A percentile compares a stretch with the other conserved stretches of the same genome.
These are phyloP conservation scores for Geotrichum candidum DNA, from an alignment of 1,139 yeast species.

Conservation along the genomic window DNA sequence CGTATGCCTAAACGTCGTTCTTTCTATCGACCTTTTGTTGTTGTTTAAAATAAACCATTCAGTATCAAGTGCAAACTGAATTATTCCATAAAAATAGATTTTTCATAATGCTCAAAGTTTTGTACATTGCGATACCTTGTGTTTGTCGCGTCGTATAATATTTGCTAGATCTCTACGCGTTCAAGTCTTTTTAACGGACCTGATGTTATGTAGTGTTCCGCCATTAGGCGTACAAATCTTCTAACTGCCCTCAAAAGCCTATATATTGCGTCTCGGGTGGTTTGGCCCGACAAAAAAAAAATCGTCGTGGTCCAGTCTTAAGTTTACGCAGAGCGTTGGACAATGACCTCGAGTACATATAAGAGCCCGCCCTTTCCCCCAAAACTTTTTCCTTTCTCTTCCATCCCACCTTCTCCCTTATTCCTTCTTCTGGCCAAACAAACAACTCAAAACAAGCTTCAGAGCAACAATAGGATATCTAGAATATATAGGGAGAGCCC, in stretches of 20 bases:
- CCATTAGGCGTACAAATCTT: background rate
- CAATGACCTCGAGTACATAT: background rate
- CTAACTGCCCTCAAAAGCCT: too few relatives aligned
- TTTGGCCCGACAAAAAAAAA: background rate
- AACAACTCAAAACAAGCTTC: background rate
- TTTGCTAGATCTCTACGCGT: background rate
- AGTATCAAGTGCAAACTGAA: too few relatives aligned
- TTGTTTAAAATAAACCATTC: too few relatives aligned
- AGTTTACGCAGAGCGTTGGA: constrained; percentile 11
- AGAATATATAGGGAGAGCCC: background rate
- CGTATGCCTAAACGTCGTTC: too few relatives aligned
- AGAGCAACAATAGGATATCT: background rate
- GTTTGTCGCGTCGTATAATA: background rate
- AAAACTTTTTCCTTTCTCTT: constrained; percentile 10
- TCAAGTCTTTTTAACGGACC: background rate
- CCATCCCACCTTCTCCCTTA: constrained; percentile 4
- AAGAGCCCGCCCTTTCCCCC: constrained; percentile 7
- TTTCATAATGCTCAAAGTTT: background rate
- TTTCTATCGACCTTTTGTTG: too few relatives aligned
- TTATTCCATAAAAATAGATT: too few relatives aligned
- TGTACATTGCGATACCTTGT: background rate
- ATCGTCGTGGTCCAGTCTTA: constrained; percentile 3
- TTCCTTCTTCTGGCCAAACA: background rate
- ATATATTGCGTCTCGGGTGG: too few relatives aligned
- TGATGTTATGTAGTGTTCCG: background rate